Conservation (phyloP, 352 stramenopile species). For the Aphanomyces astaci region DNA sequence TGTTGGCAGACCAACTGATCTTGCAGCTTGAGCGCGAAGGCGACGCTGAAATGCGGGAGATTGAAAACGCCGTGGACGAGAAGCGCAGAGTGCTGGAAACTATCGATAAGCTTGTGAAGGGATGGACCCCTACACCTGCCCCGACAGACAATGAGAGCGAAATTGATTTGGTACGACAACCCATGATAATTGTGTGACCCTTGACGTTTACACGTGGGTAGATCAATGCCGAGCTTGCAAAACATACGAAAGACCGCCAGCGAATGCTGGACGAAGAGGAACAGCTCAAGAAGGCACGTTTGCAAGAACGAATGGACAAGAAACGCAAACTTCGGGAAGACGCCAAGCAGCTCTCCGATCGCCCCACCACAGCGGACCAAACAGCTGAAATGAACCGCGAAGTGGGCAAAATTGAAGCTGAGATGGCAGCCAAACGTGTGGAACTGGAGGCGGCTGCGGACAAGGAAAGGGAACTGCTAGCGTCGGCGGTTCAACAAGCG, state of each 20-base stretch:
- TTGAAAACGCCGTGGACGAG: constrained; percentile 22
- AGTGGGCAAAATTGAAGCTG: constrained; percentile 25
- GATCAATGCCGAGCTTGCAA: constrained; percentile 32
- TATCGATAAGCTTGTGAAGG: background rate
- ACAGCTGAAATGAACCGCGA: constrained; percentile 26
- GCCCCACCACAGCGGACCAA: background rate
- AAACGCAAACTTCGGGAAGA: constrained; percentile 33
- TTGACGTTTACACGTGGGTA: constrained; percentile 20
- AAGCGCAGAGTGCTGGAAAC: constrained; percentile 13
- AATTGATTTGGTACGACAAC: constrained; percentile 10
- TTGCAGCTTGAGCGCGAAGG: constrained; percentile 21
- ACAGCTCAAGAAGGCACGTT: constrained; percentile 27
- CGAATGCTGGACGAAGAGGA: constrained; percentile 31
- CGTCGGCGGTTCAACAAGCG: constrained; percentile 21
- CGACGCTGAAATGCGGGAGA: constrained; percentile 22
- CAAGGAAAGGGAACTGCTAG: constrained; percentile 23
- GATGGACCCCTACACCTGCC: constrained; percentile 8
- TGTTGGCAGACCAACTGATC: background rate
- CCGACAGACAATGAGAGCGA: constrained; percentile 23
- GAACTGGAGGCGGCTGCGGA: constrained; percentile 22
- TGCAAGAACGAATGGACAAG: constrained; percentile 32
- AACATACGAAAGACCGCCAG: constrained; percentile 31
- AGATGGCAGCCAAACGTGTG: constrained; percentile 30
- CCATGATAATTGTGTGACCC: background rate
- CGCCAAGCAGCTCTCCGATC: constrained; percentile 23